Conservation (phyloP, 225 moss, liverwort and hornwort genomes). For the Climacium dendroides region DNA sequence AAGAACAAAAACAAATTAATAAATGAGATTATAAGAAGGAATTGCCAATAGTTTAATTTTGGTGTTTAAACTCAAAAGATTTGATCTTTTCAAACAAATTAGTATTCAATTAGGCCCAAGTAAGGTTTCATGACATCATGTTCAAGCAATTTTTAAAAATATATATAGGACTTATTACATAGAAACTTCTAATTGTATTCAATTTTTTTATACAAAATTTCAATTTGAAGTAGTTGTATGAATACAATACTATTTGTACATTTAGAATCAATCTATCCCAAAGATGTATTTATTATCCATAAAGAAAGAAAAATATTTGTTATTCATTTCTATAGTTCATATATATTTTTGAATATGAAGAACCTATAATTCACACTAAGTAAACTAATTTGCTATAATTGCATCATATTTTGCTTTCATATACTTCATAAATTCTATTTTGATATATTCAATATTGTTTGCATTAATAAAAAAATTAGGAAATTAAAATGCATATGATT, state of each 20-base stretch:
- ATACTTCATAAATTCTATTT: background rate
- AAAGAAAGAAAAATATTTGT: background rate
- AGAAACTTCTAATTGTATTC: background rate
- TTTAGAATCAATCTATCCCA: background rate
- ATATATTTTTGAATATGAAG: background rate
- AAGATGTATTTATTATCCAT: background rate
- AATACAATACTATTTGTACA: background rate
- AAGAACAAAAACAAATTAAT: background rate
- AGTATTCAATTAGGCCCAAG: background rate
- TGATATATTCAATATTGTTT: background rate
- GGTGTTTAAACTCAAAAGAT: background rate
- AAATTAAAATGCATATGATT: background rate
- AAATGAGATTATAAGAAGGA: background rate
- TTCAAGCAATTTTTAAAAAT: too few species aligned
- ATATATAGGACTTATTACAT: background rate
- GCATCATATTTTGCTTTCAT: background rate
- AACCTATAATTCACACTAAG: rapidly evolving
- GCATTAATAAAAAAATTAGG: background rate
- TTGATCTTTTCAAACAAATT: background rate
- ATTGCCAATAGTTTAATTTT: background rate
- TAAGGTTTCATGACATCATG: background rate
- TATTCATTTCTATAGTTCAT: background rate
- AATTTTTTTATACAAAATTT: background rate
- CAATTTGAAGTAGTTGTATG: background rate
- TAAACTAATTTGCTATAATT: background rate